A percentile compares a stretch with the other conserved stretches of the same genome.
Evolutionary conservation across 805 yeast species (phyloP).

Genomic region (Myxozyma monticola): DNA sequence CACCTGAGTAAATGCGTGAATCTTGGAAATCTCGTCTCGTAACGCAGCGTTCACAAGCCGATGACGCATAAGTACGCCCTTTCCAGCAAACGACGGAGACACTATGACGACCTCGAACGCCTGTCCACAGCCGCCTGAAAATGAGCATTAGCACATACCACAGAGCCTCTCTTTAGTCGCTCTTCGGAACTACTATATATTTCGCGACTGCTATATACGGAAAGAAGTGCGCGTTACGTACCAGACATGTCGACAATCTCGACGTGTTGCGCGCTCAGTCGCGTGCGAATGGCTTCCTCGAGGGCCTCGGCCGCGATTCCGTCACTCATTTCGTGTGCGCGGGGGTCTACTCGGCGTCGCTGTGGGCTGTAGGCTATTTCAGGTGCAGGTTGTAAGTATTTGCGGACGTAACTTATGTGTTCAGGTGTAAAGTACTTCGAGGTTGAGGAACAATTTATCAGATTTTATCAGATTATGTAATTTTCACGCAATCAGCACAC

Average conservation of each 20-base stretch:
- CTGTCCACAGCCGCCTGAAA: constrained; percentile 90
- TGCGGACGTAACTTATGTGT: too few species aligned
- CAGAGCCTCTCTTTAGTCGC: background rate
- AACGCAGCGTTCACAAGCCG: constrained; percentile 77
- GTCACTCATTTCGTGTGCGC: constrained; percentile 4
- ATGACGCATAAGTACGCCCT: constrained; percentile 83
- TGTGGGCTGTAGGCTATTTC: too few species aligned
- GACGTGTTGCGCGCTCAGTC: constrained; percentile 63
- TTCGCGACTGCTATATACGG: background rate
- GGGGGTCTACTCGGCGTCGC: too few species aligned
- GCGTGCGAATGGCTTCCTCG: constrained; percentile 51
- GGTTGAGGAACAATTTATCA: too few species aligned
- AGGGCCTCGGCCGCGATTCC: constrained; percentile 35
- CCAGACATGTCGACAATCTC: constrained; percentile 71
- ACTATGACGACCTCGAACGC: constrained; percentile 94
- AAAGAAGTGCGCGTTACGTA: constrained; percentile 13
- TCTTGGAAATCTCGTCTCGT: constrained; percentile 78
- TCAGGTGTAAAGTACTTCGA: too few species aligned
- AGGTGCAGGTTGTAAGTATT: too few species aligned
- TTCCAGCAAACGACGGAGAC: constrained; percentile 66
- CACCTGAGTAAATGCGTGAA: constrained; percentile 96
- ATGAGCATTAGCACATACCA: background rate
- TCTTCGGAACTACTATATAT: background rate
- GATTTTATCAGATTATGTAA: too few species aligned
- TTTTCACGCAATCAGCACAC: too few species aligned